Conservation (phyloP, 2,329 filamentous ascomycete genomes). For the Aspergillus pseudoviridinutans region DNA sequence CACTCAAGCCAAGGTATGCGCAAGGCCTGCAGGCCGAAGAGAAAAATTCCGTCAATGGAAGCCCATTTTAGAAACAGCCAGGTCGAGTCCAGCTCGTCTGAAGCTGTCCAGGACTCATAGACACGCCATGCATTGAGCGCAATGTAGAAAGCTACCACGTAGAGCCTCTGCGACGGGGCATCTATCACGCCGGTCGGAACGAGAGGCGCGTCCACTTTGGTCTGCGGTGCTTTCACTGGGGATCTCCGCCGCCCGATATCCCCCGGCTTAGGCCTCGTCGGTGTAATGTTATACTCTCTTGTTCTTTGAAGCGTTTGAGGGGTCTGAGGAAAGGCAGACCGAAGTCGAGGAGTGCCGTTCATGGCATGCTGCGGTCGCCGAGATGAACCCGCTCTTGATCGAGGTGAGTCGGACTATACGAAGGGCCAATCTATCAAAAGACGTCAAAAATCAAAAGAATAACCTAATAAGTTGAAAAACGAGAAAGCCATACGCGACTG, state of each 20-base stretch:
- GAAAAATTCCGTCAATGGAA: conserved; percentile 75
- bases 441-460: neutral
- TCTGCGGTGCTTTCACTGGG: conserved; percentile 19
- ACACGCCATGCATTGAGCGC: conserved; percentile 75
- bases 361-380: conserved; percentile 58
- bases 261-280: conserved; percentile 20
- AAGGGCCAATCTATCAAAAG: neutral
- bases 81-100: conserved; percentile 82
- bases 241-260: conserved; percentile 22
- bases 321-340: conserved; percentile 76
- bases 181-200: conserved; percentile 81
- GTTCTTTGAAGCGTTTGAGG: conserved; percentile 51
- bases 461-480: neutral
- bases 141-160: conserved; percentile 75
- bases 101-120: conserved; percentile 77
- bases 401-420: conserved; percentile 4
- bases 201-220: conserved; percentile 39
- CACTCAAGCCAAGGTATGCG: conserved; percentile 97
- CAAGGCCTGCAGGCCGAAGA: conserved; percentile 81
- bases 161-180: conserved; percentile 85
- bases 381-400: conserved; percentile 7
- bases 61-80: conserved; percentile 94
- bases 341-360: conserved; percentile 77
- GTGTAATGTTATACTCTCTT: conserved; percentile 28
- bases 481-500: neutral